Evolutionary conservation across 2,329 filamentous ascomycete genomes (phyloP).

Genomic region (Taxawa tesnikishii): DNA sequence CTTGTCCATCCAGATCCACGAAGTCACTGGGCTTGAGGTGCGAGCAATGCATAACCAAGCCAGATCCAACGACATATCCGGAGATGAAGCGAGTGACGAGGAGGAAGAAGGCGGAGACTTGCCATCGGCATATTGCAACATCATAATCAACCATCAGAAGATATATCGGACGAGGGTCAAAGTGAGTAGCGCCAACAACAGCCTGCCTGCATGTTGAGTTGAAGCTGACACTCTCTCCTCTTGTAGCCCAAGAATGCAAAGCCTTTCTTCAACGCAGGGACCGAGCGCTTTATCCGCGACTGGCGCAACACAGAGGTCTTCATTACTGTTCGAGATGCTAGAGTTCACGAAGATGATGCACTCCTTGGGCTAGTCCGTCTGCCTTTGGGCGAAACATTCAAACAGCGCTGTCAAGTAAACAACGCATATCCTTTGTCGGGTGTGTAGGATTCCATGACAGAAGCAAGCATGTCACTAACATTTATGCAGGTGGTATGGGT

Average conservation of each 20-base stretch:
- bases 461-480: too few relatives aligned
- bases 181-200: too few relatives aligned
- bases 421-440: conserved; percentile 54
- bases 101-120: conserved; percentile 50
- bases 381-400: conserved; percentile 49
- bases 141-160: conserved; percentile 61
- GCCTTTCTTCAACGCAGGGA: conserved; percentile 68
- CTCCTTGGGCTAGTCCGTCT: conserved; percentile 60
- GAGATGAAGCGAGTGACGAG: conserved; percentile 43
- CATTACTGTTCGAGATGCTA: conserved; percentile 53
- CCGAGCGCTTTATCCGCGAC: conserved; percentile 58
- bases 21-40: conserved; percentile 57
- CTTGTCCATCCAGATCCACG: conserved; percentile 58
- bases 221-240: too few relatives aligned
- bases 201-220: too few relatives aligned
- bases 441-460: too few relatives aligned
- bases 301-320: conserved; percentile 57
- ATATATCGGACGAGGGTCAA: conserved; percentile 61
- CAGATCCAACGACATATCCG: conserved; percentile 32
- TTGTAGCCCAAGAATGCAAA: conserved; percentile 66
- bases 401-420: conserved; percentile 51
- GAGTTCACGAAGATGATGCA: conserved; percentile 57
- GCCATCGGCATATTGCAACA: conserved; percentile 59
- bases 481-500: conserved; percentile 64
- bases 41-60: conserved; percentile 45